These are phyloP conservation scores for Citrus sinensis DNA, from an alignment of 345 rosid genomes.

Conservation along the genomic window DVS_A1.0 CM039163.1:2376501-2377000, in stretches of 20 bases:
- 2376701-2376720: slow-evolving; percentile 89
- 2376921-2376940: slow-evolving; percentile 2
- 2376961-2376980: slow-evolving; percentile 97
- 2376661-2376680: not conserved
- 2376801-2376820: slow-evolving; percentile 91
- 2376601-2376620: no score
- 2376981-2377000: slow-evolving; percentile 89
- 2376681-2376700: slow-evolving; percentile 99
- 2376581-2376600: no score
- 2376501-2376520: not conserved
- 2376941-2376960: slow-evolving; percentile 69
- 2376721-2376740: slow-evolving; percentile 87
- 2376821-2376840: slow-evolving; percentile 84
- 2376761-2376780: slow-evolving; percentile 80
- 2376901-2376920: slow-evolving; percentile 2
- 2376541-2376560: not conserved
- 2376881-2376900: not conserved
- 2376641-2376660: not conserved
- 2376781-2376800: slow-evolving; percentile 83
- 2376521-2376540: not conserved
- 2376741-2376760: slow-evolving; percentile 83
- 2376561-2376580: not conserved
- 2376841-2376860: slow-evolving; percentile 86
- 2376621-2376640: slow-evolving; percentile 3
- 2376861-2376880: slow-evolving; percentile 15